Conservation (phyloP, 768 basidiomycete species). For the Boletus insuetus region DNA sequence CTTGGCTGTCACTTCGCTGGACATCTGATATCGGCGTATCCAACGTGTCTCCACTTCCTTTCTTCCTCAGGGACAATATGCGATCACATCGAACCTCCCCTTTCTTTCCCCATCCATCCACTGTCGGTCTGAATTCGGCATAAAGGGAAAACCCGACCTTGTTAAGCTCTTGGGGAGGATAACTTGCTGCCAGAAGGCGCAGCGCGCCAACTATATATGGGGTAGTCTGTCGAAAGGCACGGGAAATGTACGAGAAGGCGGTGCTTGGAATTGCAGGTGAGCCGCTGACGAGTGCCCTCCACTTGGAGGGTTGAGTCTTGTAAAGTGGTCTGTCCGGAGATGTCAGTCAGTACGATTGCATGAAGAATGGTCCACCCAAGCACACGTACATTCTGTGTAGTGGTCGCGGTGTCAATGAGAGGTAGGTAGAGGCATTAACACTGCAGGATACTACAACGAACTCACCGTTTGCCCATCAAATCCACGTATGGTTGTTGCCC, state of each 20-base stretch:
- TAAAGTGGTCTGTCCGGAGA: constrained; percentile 65
- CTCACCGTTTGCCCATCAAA: constrained; percentile 73
- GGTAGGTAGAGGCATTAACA: background rate
- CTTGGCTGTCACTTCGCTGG: background rate
- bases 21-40: constrained; percentile 10
- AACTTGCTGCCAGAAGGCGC: constrained; percentile 63
- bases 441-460: background rate
- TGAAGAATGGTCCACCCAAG: background rate
- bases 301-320: constrained; percentile 62
- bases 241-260: constrained; percentile 84
- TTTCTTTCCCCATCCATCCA: constrained; percentile 81
- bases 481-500: constrained; percentile 83
- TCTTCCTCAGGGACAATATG: constrained; percentile 60
- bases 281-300: constrained; percentile 79
- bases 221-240: constrained; percentile 75
- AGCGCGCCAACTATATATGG: constrained; percentile 77
- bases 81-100: constrained; percentile 68
- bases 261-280: constrained; percentile 64
- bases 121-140: constrained; percentile 80
- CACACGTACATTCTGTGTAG: constrained; percentile 40
- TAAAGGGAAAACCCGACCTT: constrained; percentile 75
- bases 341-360: constrained; percentile 2
- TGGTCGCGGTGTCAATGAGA: background rate
- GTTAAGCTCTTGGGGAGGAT: constrained; percentile 56
- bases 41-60: constrained; percentile 13